phyloP scores from a whole-genome alignment of 2,329 filamentous ascomycete genomes.

The Calonectria hongkongensis region DNA sequence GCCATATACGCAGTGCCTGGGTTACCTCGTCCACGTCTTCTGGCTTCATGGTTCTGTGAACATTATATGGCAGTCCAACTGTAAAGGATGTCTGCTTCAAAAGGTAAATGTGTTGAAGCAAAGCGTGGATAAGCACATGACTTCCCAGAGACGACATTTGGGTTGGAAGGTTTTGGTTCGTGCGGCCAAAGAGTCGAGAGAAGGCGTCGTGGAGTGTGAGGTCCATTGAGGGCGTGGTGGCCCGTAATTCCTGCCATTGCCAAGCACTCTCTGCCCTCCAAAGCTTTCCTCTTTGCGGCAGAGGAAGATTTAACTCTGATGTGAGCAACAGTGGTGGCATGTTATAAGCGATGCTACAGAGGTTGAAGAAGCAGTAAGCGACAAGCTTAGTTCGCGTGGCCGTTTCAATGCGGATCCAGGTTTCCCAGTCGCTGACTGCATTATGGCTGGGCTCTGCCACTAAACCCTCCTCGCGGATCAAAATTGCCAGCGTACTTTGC shows the following conservation, averaged over 20 bases:
- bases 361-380: slow-evolving; percentile 77
- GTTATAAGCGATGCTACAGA: slow-evolving; percentile 78
- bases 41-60: slow-evolving; percentile 69
- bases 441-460: slow-evolving; percentile 68
- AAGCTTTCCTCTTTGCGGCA: slow-evolving; percentile 73
- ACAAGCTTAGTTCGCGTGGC: slow-evolving; percentile 76
- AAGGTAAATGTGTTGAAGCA: slow-evolving; percentile 83
- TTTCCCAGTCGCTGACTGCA: slow-evolving; percentile 72
- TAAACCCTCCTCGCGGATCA: slow-evolving; percentile 76
- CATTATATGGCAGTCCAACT: slow-evolving; percentile 68
- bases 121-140: slow-evolving; percentile 82
- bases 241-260: slow-evolving; percentile 76
- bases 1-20: slow-evolving; percentile 75
- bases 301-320: slow-evolving; percentile 73
- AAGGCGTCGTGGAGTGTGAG: slow-evolving; percentile 75
- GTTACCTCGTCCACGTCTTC: slow-evolving; percentile 75
- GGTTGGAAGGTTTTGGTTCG: slow-evolving; percentile 67
- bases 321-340: slow-evolving; percentile 75
- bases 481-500: slow-evolving; percentile 74
- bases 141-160: slow-evolving; percentile 78
- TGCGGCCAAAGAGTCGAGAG: slow-evolving; percentile 71
- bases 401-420: slow-evolving; percentile 75
- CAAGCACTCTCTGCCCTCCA: slow-evolving; percentile 75
- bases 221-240: slow-evolving; percentile 69
- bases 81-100: slow-evolving; percentile 78